A percentile compares a stretch with the other conserved stretches of the same genome.
Evolutionary conservation across 2,329 filamentous ascomycete species (phyloP).

Genomic region (Pseudogymnoascus sp.): DNA sequence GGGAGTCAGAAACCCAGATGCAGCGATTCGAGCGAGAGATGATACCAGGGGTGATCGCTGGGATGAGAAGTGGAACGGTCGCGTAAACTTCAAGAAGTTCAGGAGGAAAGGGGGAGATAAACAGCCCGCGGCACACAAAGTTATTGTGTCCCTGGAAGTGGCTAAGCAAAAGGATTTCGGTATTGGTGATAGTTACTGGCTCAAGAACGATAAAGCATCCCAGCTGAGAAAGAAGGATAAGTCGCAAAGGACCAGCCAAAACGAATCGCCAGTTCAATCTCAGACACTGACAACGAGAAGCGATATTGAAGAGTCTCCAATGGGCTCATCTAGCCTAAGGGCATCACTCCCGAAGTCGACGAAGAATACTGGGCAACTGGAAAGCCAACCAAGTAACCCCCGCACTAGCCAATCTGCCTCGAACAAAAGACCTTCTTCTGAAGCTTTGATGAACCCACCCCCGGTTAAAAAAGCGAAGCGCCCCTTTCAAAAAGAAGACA

Average conservation of each 20-base stretch:
- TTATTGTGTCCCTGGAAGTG: slow-evolving; percentile 57
- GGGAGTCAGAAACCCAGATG: slow-evolving; percentile 43
- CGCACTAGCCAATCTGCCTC: neutral
- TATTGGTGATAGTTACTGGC: slow-evolving; percentile 52
- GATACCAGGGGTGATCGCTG: slow-evolving; percentile 51
- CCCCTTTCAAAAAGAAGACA: slow-evolving; percentile 15
- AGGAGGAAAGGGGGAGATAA: slow-evolving; percentile 42
- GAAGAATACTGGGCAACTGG: neutral
- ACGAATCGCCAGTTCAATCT: neutral
- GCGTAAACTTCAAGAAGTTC: slow-evolving; percentile 95
- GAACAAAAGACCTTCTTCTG: slow-evolving; percentile 22
- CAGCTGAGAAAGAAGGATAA: slow-evolving; percentile 5
- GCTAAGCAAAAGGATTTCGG: slow-evolving; percentile 50
- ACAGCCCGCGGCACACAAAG: slow-evolving; percentile 25
- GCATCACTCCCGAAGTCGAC: neutral
- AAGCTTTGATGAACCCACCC: slow-evolving; percentile 17
- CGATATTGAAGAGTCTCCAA: neutral
- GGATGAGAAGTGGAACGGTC: slow-evolving; percentile 86
- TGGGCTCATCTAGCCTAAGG: neutral
- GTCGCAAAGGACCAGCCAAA: neutral
- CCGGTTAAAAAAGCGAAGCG: slow-evolving; percentile 24
- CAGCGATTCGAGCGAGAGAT: slow-evolving; percentile 26
- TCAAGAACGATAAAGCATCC: slow-evolving; percentile 20
- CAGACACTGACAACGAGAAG: neutral
- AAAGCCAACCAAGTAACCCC: neutral